Percentiles rank a stretch among this genome's conserved stretches.
These are phyloP conservation scores for Picochlorum sp. DNA, from an alignment of 139 green algal species.

Conservation along the genomic window DNA sequence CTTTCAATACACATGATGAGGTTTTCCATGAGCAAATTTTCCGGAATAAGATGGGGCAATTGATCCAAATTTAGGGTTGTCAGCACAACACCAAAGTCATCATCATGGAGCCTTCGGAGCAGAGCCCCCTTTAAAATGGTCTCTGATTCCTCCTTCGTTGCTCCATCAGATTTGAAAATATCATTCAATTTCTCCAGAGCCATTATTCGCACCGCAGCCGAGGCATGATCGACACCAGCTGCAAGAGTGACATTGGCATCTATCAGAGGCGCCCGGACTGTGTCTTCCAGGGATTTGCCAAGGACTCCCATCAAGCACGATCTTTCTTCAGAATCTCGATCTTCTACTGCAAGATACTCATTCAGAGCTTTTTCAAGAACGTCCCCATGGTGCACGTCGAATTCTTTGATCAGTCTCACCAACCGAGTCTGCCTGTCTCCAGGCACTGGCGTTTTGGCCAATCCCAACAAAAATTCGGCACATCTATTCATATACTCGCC, in stretches of 20 bases:
- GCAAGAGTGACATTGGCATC: slow-evolving; percentile 21
- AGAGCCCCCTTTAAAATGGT: background rate
- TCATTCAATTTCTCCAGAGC: slow-evolving; percentile 14
- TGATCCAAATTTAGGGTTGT: slow-evolving; percentile 6
- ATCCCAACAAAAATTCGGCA: slow-evolving; percentile 7
- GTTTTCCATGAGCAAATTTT: slow-evolving; percentile 9
- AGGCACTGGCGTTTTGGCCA: background rate
- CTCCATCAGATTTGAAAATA: background rate
- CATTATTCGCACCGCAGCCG: slow-evolving; percentile 13
- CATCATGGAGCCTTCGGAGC: slow-evolving; percentile 30
- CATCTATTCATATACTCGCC: background rate
- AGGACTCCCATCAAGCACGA: slow-evolving; percentile 10
- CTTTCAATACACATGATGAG: background rate
- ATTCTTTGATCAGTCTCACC: slow-evolving; percentile 11
- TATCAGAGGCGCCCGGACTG: slow-evolving; percentile 17
- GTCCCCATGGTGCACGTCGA: slow-evolving; percentile 44
- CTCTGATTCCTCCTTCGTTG: slow-evolving; percentile 3
- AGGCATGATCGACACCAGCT: slow-evolving; percentile 21
- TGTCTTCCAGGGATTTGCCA: slow-evolving; percentile 15
- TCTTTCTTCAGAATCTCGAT: background rate
- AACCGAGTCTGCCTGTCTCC: background rate
- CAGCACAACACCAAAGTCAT: slow-evolving; percentile 25
- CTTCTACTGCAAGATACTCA: slow-evolving; percentile 5
- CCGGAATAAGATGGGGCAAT: slow-evolving; percentile 9
- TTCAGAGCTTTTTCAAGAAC: slow-evolving; percentile 29